Conservation (phyloP, 1,284 basidiomycete species). For the Anthracocystis walkeri region DNA sequence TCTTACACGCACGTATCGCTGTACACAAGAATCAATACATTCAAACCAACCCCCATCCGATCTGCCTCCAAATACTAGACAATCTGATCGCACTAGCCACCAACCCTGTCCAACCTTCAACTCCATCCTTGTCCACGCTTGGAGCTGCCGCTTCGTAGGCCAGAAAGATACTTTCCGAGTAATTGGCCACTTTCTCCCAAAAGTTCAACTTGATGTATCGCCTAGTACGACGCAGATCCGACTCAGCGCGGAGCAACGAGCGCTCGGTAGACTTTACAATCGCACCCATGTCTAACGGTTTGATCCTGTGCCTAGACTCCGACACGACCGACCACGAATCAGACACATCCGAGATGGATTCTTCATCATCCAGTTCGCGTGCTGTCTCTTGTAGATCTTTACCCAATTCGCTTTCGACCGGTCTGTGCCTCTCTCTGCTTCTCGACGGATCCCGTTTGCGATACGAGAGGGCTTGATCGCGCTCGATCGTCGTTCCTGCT, state of each 20-base stretch:
- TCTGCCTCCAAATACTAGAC: constrained; percentile 30
- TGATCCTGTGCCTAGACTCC: not conserved
- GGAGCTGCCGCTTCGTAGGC: constrained; percentile 50
- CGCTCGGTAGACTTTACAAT: constrained; percentile 35
- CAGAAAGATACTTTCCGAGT: constrained; percentile 46
- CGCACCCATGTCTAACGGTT: constrained; percentile 8
- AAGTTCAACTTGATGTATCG: constrained; percentile 24
- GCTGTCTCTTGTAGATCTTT: constrained; percentile 26
- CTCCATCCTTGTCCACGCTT: constrained; percentile 45
- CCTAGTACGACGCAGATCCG: constrained; percentile 24
- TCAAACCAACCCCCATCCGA: constrained; percentile 23
- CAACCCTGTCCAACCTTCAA: constrained; percentile 49
- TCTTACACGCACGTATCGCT: not conserved
- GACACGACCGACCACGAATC: constrained; percentile 33
- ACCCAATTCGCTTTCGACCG: constrained; percentile 17
- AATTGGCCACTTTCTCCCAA: constrained; percentile 39
- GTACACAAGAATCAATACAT: not conserved
- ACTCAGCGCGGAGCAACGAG: constrained; percentile 36
- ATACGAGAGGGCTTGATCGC: constrained; percentile 25
- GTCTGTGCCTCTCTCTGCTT: not conserved
- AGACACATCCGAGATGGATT: constrained; percentile 13
- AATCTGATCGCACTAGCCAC: constrained; percentile 46
- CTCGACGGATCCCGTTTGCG: constrained; percentile 32
- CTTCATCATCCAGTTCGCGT: constrained; percentile 28
- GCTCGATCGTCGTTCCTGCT: constrained; percentile 21